These are phyloP conservation scores for Oxytropis ochrocephala DNA, from an alignment of 306 rosid species.

Conservation along the genomic window DNA sequence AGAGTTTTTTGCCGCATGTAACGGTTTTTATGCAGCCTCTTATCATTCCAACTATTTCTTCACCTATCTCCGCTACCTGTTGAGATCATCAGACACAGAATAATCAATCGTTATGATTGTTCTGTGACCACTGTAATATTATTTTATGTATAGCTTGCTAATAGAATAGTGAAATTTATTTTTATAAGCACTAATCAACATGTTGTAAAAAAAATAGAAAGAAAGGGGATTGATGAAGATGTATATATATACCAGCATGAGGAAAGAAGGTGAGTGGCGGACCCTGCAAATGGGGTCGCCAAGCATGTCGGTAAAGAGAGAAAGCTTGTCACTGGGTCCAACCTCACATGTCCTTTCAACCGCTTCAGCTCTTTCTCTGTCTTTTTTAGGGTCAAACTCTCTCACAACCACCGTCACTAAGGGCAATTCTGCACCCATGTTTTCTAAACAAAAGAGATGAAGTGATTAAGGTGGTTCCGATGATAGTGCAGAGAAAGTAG, in stretches of 20 bases:
- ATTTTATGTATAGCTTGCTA: neutral
- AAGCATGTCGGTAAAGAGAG: conserved; percentile 73
- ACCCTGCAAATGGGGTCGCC: conserved; percentile 98
- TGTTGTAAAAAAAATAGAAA: too few species aligned
- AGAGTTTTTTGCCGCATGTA: conserved; percentile 57
- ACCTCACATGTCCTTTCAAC: conserved; percentile 81
- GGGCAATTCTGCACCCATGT: conserved; percentile 16
- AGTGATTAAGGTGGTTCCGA: neutral
- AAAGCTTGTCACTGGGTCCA: conserved; percentile 67
- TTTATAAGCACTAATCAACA: too few species aligned
- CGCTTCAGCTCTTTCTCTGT: conserved; percentile 47
- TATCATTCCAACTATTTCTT: conserved; percentile 79
- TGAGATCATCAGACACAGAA: neutral
- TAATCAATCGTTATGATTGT: neutral
- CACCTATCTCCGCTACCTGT: conserved; percentile 74
- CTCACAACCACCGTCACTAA: conserved; percentile 28
- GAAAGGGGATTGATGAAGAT: too few species aligned
- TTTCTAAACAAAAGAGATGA: neutral
- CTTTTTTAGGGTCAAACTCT: conserved; percentile 43
- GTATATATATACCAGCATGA: conserved; percentile 69
- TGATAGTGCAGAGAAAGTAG: neutral
- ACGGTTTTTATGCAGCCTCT: conserved; percentile 95
- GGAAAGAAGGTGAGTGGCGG: conserved; percentile 89
- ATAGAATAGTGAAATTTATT: neutral
- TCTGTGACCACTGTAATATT: neutral